phyloP scores from a whole-genome alignment of 805 yeast genomes.

The Ogataea methylovora region DNA sequence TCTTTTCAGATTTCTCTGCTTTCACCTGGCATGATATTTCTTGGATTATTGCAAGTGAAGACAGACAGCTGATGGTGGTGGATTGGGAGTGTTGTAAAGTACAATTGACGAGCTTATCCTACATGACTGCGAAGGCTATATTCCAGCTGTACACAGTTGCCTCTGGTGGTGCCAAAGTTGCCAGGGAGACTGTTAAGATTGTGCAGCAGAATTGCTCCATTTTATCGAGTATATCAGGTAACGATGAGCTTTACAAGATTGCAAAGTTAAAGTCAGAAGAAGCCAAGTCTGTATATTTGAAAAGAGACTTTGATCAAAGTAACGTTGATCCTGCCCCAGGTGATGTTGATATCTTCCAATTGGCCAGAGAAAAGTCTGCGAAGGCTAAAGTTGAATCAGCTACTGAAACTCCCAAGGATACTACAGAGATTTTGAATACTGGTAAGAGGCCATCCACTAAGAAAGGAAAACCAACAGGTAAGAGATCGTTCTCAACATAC shows the following conservation, averaged over 20 bases:
- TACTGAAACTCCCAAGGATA: neutral
- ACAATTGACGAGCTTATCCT: neutral
- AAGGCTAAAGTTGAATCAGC: slow-evolving; percentile 8
- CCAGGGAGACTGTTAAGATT: slow-evolving; percentile 11
- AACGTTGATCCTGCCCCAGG: slow-evolving; percentile 5
- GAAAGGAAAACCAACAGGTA: slow-evolving; percentile 9
- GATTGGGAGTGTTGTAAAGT: neutral
- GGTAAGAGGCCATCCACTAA: slow-evolving; percentile 14
- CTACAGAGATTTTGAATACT: slow-evolving; percentile 5
- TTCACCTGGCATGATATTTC: neutral
- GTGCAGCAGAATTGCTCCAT: slow-evolving; percentile 13
- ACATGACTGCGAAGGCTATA: slow-evolving; percentile 16
- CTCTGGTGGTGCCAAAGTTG: slow-evolving; percentile 20
- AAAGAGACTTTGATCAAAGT: slow-evolving; percentile 8
- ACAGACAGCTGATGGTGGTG: too few relatives aligned
- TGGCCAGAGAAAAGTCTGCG: slow-evolving; percentile 24
- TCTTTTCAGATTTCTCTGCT: too few relatives aligned
- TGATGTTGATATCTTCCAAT: slow-evolving; percentile 21
- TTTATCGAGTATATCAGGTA: slow-evolving; percentile 13
- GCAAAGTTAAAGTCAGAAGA: slow-evolving; percentile 17
- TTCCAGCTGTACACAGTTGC: slow-evolving; percentile 19
- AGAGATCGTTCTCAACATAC: slow-evolving; percentile 13
- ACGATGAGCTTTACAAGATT: slow-evolving; percentile 18
- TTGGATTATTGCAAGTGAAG: neutral
- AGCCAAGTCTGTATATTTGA: slow-evolving; percentile 11